Base-by-base conservation (phyloP, 2,329 filamentous ascomycete species). In the Talaromyces marneffei region DNA sequence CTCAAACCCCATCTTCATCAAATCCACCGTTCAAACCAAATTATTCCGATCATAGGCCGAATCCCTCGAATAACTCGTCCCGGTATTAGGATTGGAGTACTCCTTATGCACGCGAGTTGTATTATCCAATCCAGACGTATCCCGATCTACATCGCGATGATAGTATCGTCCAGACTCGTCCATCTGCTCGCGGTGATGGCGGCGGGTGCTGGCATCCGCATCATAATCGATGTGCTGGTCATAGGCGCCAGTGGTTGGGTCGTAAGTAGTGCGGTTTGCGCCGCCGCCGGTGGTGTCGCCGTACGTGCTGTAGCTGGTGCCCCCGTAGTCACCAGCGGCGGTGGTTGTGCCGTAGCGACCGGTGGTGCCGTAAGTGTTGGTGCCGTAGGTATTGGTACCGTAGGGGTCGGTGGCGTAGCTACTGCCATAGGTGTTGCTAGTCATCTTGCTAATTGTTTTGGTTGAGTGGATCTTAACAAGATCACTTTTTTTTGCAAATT, bases 201-300 rank as follows among this genome's bases (percentile, higher is more conserved):
- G 69, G 42, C 70, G 64, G 9, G 66, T 67, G 9, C 63, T 58
- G 27, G 59, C 67, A 37, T 67, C 68, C 16, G 66, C 67, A 25
- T 66, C 62, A 59, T 72, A 74, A 61, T 74, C 71, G 40, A 74
- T 66, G 53, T 74, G 71, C 52, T 74, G 71, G 57, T 74, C 71
- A 27, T 74, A 74, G 18, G 71, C 67, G 20, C 63, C 63, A 0
- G 63, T 65, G 52, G 59, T 52, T n/a, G 63, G 63, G 27, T 65
- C 63, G 31, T 65, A 65, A n/a, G 62, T 64, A 16, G 63, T 65
- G 6, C 58, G 61, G 42, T 63, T 63, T 29, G 61, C 61, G 18
- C 61, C 59, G 25, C 23, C 44, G 50, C 37, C 40, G 31, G 42
- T 64, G 7, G 62, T 62, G 33, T 52, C 57, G 25, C 48, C 61